Base-by-base conservation (phyloP, 257 asterid species). In the Petrea volubilis region DNA sequence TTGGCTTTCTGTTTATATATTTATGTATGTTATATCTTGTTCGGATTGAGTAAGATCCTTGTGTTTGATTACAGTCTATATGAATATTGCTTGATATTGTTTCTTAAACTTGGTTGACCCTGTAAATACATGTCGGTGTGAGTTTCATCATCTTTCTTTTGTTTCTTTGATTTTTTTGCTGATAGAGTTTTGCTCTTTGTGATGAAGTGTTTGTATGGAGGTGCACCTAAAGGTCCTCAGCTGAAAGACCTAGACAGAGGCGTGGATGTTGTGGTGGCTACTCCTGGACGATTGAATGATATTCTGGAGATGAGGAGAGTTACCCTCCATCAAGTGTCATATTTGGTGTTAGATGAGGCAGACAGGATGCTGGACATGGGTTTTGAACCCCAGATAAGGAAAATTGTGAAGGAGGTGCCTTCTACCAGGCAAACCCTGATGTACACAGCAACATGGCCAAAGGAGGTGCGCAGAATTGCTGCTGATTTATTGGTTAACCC, bases 321-420 rank as follows among this genome's bases (percentile, higher is more conserved):
- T 75, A 85, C 83, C 77, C 96, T 94, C 76, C 69, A 85, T 64
- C 98, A 91, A 80, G 84, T 91, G 74, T 86, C 97, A 15, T 94
- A 89, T 77, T 72, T 94, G 90, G 98, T 94, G 70, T 77, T 94
- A 18, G 98, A 94, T 61, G 98, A 94, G 83, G 98, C 98, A 24
- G 98, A 94, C 63, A 87, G 98, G 63, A 94, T 94, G 98, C 86
- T 94, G 75, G 98, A 94, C 88, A 94, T 94, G 98, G 98, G 98
- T 24, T 92, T 92, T 66, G 98, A 92, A 82, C 98, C 98, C 78
- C 98, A 92, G 85, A 92, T 90, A 76, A 81, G 97, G 85, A 92
- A 92, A 79, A 92, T 92, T 73, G 97, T 92, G 81, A 92, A 90
- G 73, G 94, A 86, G 77, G 86, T 90, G 74, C 97, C 97, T 77